A percentile compares a stretch with the other conserved stretches of the same genome.
phyloP scores from a whole-genome alignment of 1,284 basidiomycete genomes.

The Rhodotorula sp. region DNA sequence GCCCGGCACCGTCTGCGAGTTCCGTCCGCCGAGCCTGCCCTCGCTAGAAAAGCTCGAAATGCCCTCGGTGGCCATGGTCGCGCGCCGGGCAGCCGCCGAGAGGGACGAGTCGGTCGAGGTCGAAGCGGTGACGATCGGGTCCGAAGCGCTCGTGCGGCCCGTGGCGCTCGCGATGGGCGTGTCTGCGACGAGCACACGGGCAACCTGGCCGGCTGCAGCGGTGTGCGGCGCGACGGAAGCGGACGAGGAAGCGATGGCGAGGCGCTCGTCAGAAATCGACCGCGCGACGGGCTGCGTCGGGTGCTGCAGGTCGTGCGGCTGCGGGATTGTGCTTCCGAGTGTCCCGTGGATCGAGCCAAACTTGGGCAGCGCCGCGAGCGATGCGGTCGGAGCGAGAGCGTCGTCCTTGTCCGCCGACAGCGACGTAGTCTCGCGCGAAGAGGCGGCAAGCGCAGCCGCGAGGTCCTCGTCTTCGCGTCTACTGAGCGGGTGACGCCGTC shows the following conservation, averaged over 20 bases:
- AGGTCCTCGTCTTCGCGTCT: slow-evolving; percentile 1
- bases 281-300: not conserved
- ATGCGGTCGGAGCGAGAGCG: too few relatives aligned
- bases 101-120: not conserved
- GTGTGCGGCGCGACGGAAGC: not conserved
- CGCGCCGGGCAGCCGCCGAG: too few relatives aligned
- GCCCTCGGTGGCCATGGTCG: slow-evolving; percentile 1
- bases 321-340: not conserved
- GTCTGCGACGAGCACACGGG: slow-evolving; percentile 2
- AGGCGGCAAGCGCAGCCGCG: slow-evolving; percentile 1
- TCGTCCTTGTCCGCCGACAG: not conserved
- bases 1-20: not conserved
- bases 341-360: slow-evolving; percentile 4
- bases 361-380: slow-evolving; percentile 1
- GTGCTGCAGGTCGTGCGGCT: not conserved
- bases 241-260: not conserved
- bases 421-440: not conserved
- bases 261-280: not conserved
- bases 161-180: not conserved
- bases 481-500: not conserved
- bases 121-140: slow-evolving; percentile 3
- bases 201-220: not conserved
- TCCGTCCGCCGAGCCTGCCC: not conserved
- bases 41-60: not conserved
- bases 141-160: not conserved